Evolutionary conservation across 164 flowering plant species (phyloP).

Genomic region (Litsea cubeba): DNA sequence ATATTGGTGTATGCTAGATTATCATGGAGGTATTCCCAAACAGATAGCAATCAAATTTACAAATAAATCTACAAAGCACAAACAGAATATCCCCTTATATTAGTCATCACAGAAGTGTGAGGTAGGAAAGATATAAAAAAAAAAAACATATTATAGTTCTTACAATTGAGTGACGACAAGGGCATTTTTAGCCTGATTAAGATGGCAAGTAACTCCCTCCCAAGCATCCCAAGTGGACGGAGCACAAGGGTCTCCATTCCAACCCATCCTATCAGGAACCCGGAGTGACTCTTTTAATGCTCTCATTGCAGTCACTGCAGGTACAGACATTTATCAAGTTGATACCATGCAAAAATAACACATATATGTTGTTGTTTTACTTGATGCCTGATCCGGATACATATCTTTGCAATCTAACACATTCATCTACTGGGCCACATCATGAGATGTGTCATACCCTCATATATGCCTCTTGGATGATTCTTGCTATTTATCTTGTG

Average conservation of each 20-base stretch:
- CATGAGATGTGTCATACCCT: neutral
- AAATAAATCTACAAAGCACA: neutral
- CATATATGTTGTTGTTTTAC: neutral
- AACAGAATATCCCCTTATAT: neutral
- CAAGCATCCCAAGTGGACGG: slow-evolving; percentile 98
- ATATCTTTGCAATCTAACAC: neutral
- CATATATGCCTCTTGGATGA: neutral
- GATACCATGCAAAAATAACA: no score
- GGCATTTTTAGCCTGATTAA: slow-evolving; percentile 40
- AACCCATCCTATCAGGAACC: slow-evolving; percentile 97
- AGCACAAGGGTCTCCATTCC: slow-evolving; percentile 99
- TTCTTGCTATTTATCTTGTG: neutral
- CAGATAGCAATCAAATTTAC: neutral
- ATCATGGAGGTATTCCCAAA: neutral
- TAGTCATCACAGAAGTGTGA: neutral
- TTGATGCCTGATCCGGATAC: neutral
- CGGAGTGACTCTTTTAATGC: slow-evolving; percentile 78
- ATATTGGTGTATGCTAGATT: neutral
- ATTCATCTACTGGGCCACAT: neutral
- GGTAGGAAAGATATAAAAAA: neutral
- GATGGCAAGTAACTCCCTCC: slow-evolving; percentile 94
- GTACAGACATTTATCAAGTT: neutral
- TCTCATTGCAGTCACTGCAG: slow-evolving; percentile 77
- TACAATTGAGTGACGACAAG: slow-evolving; percentile 87
- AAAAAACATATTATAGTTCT: slow-evolving; percentile 16